Percentiles rank a stretch among this genome's conserved stretches.
phyloP scores from a whole-genome alignment of 73 alveolate species.

The Breviolum minutum region DNA sequence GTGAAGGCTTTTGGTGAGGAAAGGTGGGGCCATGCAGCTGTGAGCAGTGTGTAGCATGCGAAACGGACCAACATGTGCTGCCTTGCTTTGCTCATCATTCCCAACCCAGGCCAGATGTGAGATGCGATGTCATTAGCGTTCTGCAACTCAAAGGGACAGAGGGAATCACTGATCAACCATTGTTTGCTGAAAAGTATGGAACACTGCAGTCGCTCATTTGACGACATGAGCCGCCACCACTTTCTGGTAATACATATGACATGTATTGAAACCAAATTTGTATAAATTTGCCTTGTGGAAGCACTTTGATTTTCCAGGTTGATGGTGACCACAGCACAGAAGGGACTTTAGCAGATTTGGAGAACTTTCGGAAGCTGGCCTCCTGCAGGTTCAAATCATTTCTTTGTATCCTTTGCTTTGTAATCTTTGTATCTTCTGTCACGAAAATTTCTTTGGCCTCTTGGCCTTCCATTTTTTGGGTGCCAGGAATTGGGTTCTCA shows the following conservation, averaged over 20 bases:
- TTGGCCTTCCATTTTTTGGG: not conserved
- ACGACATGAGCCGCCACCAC: no score
- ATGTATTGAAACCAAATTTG: no score
- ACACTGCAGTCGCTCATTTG: no score
- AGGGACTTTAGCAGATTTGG: conserved; percentile 84
- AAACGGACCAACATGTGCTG: not conserved
- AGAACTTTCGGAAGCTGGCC: conserved; percentile 72
- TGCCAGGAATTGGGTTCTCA: conserved; percentile 84
- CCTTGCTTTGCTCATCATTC: not conserved
- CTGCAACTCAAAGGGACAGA: not conserved
- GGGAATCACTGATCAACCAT: not conserved
- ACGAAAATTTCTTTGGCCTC: not conserved
- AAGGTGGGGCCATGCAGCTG: conserved; percentile 3
- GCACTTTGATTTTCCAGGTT: not conserved
- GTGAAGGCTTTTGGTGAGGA: conserved; percentile 48
- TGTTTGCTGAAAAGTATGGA: no score
- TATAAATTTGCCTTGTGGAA: not conserved
- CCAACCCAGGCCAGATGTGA: conserved; percentile 51
- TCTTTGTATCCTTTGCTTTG: not conserved
- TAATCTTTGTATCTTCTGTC: not conserved
- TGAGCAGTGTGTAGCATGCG: not conserved
- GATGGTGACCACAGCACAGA: conserved; percentile 92
- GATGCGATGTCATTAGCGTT: conserved; percentile 88
- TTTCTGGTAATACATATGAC: no score
- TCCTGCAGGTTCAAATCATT: conserved; percentile 44